Evolutionary conservation across 345 rosid genomes (phyloP).

Genomic region (Eucalyptus grandis): DNA sequence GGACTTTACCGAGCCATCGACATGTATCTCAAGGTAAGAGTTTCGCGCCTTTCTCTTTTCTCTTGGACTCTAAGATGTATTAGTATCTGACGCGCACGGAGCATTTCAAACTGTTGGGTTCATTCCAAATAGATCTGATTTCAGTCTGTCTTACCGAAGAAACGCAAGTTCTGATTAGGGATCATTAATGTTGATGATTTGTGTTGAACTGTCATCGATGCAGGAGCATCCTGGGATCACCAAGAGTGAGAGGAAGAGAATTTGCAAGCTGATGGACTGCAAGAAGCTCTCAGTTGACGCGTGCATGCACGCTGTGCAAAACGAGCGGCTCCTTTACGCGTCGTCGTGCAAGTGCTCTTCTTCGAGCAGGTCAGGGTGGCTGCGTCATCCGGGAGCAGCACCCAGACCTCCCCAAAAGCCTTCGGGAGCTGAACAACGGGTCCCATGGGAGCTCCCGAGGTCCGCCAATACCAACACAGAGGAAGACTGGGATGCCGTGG

Average conservation of each 20-base stretch:
- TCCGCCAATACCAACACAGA: constrained; percentile 55
- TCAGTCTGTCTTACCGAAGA: neutral
- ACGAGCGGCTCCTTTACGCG: constrained; percentile 68
- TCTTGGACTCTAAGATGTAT: neutral
- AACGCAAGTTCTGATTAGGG: neutral
- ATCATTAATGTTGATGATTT: neutral
- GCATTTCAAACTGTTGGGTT: neutral
- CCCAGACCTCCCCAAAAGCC: constrained; percentile 62
- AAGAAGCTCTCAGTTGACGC: constrained; percentile 77
- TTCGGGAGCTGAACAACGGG: constrained; percentile 40
- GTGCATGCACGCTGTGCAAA: constrained; percentile 80
- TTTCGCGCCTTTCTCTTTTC: neutral
- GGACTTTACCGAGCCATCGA: constrained; percentile 79
- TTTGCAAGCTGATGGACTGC: constrained; percentile 89
- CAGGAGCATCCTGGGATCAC: constrained; percentile 71
- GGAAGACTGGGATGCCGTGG: constrained; percentile 80
- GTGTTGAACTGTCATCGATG: neutral
- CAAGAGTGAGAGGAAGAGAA: constrained; percentile 72
- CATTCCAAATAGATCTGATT: neutral
- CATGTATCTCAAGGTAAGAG: constrained; percentile 65
- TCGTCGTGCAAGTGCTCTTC: constrained; percentile 73
- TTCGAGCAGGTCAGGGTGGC: constrained; percentile 70
- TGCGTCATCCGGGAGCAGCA: constrained; percentile 76
- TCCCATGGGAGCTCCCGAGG: constrained; percentile 56
- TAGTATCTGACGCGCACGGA: neutral